Percentiles rank a stretch among this genome's conserved stretches.
Conservation (phyloP, 768 basidiomycete species). For the Boletus tylopilopsis region DNA sequence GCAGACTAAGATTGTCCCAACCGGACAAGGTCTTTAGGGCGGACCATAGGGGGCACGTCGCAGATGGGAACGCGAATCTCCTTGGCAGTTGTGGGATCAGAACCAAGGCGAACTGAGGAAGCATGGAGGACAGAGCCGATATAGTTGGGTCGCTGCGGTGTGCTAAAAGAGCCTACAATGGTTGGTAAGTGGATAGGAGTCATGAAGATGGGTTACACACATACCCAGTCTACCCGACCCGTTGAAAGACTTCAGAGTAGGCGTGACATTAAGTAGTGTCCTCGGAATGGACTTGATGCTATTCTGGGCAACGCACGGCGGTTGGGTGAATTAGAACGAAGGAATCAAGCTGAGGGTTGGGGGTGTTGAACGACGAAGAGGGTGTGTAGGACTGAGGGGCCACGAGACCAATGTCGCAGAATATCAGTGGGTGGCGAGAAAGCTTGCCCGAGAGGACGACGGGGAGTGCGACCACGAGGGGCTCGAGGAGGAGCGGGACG, state of each 20-base stretch:
- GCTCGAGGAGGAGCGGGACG: too few species aligned
- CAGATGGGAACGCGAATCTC: slow-evolving; percentile 91
- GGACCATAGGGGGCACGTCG: slow-evolving; percentile 94
- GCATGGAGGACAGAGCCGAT: slow-evolving; percentile 95
- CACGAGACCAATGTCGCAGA: slow-evolving; percentile 41
- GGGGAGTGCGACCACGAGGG: too few species aligned
- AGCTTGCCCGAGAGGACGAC: slow-evolving; percentile 42
- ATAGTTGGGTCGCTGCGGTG: slow-evolving; percentile 98
- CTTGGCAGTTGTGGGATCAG: slow-evolving; percentile 73
- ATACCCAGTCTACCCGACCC: slow-evolving; percentile 89
- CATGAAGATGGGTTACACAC: slow-evolving; percentile 31
- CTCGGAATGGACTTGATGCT: slow-evolving; percentile 76
- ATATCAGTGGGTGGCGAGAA: slow-evolving; percentile 48
- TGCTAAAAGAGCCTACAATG: slow-evolving; percentile 75
- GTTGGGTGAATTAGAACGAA: slow-evolving; percentile 78
- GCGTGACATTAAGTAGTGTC: slow-evolving; percentile 73
- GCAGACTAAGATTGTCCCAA: too few species aligned
- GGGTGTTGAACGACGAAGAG: slow-evolving; percentile 75
- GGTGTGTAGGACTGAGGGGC: slow-evolving; percentile 38
- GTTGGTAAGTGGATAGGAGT: not conserved
- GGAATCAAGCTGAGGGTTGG: slow-evolving; percentile 67
- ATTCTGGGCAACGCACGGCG: slow-evolving; percentile 69
- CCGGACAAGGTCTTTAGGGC: slow-evolving; percentile 97
- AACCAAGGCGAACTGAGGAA: slow-evolving; percentile 89
- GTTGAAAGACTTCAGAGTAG: slow-evolving; percentile 75